Evolutionary conservation across 106 monocot species (phyloP).

Genomic region (Phalaenopsis equestris): DNA sequence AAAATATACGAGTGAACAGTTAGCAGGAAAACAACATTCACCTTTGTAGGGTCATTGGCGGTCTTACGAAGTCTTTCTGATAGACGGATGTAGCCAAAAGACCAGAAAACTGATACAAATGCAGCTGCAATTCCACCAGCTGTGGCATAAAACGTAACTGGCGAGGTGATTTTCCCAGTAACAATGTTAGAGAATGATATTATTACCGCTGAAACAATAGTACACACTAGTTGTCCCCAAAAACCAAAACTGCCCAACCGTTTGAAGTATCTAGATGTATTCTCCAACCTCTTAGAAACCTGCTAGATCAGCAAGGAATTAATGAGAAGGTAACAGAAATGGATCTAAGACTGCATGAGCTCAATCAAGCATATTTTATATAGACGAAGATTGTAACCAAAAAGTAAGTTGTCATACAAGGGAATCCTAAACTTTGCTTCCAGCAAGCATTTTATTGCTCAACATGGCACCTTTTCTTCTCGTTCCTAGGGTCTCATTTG

Average conservation of each 20-base stretch:
- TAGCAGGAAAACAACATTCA: conserved; percentile 9
- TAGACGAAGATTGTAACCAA: not conserved
- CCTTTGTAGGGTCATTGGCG: conserved; percentile 83
- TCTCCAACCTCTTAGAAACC: conserved; percentile 83
- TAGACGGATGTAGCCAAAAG: conserved; percentile 91
- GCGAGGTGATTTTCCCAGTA: conserved; percentile 77
- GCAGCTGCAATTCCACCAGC: conserved; percentile 79
- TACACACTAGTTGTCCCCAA: conserved; percentile 89
- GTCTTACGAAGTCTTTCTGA: conserved; percentile 81
- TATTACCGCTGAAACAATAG: conserved; percentile 79
- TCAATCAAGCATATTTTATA: not conserved
- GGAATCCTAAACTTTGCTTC: not conserved
- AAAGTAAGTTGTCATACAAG: not conserved
- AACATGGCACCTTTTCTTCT: not conserved
- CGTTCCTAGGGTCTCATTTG: not conserved
- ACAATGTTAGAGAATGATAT: conserved; percentile 78
- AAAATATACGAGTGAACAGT: not conserved
- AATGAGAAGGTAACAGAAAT: conserved; percentile 1
- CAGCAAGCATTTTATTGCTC: not conserved
- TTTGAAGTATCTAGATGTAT: conserved; percentile 78
- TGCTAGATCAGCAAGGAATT: conserved; percentile 9
- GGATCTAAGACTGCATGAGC: not conserved
- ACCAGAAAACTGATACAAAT: conserved; percentile 93
- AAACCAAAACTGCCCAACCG: conserved; percentile 78
- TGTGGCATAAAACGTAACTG: conserved; percentile 84